phyloP scores from a whole-genome alignment of 495 filamentous ascomycete genomes.

The Pseudevernia furfuracea region DNA sequence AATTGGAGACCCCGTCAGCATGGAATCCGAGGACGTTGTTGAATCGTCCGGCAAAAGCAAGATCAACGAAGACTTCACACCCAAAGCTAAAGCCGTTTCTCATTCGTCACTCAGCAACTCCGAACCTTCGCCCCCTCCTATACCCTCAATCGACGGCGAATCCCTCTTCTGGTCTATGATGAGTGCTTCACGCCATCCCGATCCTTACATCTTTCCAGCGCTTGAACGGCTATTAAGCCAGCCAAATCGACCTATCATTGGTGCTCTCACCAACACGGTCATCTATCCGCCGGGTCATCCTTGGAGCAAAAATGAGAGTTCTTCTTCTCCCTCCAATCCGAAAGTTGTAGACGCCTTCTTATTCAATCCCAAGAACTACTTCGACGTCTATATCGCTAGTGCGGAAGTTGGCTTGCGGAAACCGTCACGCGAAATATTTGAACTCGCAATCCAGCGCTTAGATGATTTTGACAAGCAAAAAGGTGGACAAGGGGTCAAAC shows the following conservation, averaged over 20 bases:
- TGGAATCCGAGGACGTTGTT: conserved; percentile 26
- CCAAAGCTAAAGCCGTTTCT: neutral
- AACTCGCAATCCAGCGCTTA: conserved; percentile 58
- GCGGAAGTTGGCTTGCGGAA: conserved; percentile 87
- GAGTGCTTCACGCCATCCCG: conserved; percentile 57
- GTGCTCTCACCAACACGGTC: conserved; percentile 81
- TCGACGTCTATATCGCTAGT: conserved; percentile 76
- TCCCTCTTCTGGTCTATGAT: conserved; percentile 92
- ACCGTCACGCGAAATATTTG: conserved; percentile 75
- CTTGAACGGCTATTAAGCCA: conserved; percentile 36
- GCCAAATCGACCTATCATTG: conserved; percentile 61
- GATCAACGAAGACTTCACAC: neutral
- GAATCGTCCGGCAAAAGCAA: conserved; percentile 2
- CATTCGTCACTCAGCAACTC: conserved; percentile 1
- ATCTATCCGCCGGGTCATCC: conserved; percentile 66
- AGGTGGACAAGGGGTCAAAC: conserved; percentile 44
- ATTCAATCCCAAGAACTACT: conserved; percentile 47
- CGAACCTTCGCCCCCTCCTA: conserved; percentile 44
- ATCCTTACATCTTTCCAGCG: conserved; percentile 83
- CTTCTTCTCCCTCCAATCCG: conserved; percentile 20
- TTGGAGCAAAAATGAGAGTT: conserved; percentile 31
- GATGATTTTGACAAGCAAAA: conserved; percentile 51
- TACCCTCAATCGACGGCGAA: conserved; percentile 71
- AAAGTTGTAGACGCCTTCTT: conserved; percentile 29
- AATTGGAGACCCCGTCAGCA: conserved; percentile 26